Base-by-base conservation (phyloP, 306 rosid genomes). In the Spatholobus suberectus region DNA sequence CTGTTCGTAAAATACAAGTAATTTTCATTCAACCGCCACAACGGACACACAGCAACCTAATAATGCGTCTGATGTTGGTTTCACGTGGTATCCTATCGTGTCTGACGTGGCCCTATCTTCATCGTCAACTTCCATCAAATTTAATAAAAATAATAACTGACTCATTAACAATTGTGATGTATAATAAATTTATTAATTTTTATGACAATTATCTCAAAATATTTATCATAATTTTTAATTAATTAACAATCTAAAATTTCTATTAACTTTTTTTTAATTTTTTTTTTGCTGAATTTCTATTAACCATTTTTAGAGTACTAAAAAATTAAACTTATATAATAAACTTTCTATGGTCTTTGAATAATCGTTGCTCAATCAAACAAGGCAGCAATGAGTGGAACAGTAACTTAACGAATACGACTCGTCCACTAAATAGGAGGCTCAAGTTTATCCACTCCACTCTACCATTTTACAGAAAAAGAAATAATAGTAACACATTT, bases 91-190 rank as follows among this genome's bases (percentile, higher is more conserved):
- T 43, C 80, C 52, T 23, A 0, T 43, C 61, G 17, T 38, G 2
- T 14, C 5, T 43, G 78, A 88, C 87, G 93, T 86, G 97, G 77
- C 59, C 38, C 8, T 10, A 86, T 79, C 85, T 18, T 0, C 46
- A 18, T 80, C 89, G 72, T 76, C 67, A 12, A 47, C 8, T 8
- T 57, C 23, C 3, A 12, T 34, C 47, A 1, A 52, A 17, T 71
- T 6, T 27, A 61, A 26, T 59, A 26, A 12, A 23, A 55, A 29
- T 29, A 29, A n/a, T n/a, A n/a, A n/a, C n/a, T n/a, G n/a, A n/a
- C n/a, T n/a, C n/a, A n/a, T n/a, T n/a, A n/a, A n/a, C n/a, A n/a
- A n/a, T n/a, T n/a, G n/a, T n/a, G n/a, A n/a, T n/a, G n/a, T n/a
- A n/a, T n/a, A n/a, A n/a, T n/a, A n/a, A n/a, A n/a, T n/a, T n/a